Base-by-base conservation (phyloP, 2,329 filamentous ascomycete genomes). In the Ophiosphaerella narmari region DNA sequence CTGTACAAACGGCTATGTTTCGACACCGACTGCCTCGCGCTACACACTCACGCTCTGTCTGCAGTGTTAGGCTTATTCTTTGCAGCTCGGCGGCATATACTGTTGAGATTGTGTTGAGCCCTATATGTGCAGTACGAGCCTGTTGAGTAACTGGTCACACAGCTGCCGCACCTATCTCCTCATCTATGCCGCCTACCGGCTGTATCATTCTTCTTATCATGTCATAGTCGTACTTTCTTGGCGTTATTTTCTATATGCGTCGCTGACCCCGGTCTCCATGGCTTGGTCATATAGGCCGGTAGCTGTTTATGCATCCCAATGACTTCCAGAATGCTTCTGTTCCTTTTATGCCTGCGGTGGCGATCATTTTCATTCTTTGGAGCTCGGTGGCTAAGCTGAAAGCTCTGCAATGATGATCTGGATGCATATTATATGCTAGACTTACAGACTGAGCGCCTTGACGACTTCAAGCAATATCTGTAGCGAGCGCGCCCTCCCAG, bases 111-210 rank as follows among this genome's bases (percentile, higher is more conserved):
- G 40, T 50, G 23, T 46, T 33, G 45, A 26, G 39, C 2, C 52
- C 53, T 23, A 62, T 48, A 24, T 62, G 47, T 43, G 47, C 46
- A n/a, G 43, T 48, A 26, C 37, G 43, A 29, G 43, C 45, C 41
- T 59, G n/a, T 41, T 62, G 32, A 26, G 31, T 57, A 12, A 54
- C 42, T 33, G 45, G 60, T 29, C 50, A 63, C 9, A 59, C 45
- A 36, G 50, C 57, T 29, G 40, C 48, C 7, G 55, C 54, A 12
- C 57, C 48, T 35, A 48, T 60, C 38, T 55, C 39, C 24, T 48
- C 45, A 11, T 61, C 38, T 36, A 59, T 63, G n/a, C 60, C 43
- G 43, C n/a, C 60, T 63, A 9, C 60, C 43, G 41, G 61, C 50
- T 29, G 44, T 51, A 23, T 39, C 44, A 21, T 44, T 52, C 41